Evolutionary conservation across 805 yeast species (phyloP), one percentile per base, ranked within the genome.

Genomic region (Hanseniaspora occidentalis): DNA sequence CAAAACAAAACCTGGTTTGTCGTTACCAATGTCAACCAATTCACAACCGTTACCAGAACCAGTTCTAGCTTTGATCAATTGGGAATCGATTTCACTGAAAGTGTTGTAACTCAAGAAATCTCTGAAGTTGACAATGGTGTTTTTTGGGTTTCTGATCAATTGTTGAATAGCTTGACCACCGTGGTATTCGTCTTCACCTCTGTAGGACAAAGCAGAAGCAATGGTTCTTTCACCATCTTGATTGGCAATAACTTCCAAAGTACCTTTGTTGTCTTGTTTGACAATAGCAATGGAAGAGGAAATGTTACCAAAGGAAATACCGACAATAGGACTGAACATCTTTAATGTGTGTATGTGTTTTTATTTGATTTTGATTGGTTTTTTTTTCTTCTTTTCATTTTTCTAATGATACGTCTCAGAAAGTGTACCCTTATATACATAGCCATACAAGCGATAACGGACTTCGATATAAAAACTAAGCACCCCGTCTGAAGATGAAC

Each of bases 171-270:
- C 98, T 69, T 92, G 97, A 44, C 85, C 81, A 45, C 98, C 98
- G 59, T 92, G 96, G 67, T 84, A 92, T 68, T 92, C 97, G 60
- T 92, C 97, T 42, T 73, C 80, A 45, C 94, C 96, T 44, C 86
- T 86, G 61, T 88, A 92, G 16, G 96, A 77, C 46, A 92, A 71
- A 44, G 83, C 82, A 22, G 97, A 82, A 46, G 97, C 95, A 59
- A 92, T 92, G 45, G 89, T 74, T 69, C 97, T 84, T 67, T 92
- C 97, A 63, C 98, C 98, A 58, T 92, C 98, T 51, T 94, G 96
- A 76, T 92, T 89, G 51, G 98, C 98, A 61, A 92, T 89, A 50
- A 92, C 95, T 58, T 92, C 96, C 48, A 85, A 92, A 44, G 58
- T 62, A 37, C 55, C 51, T 61, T 81, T 83, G 47, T 96, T 96